phyloP scores from a whole-genome alignment of 2,329 filamentous ascomycete species.

The Beauveria australis region DNA sequence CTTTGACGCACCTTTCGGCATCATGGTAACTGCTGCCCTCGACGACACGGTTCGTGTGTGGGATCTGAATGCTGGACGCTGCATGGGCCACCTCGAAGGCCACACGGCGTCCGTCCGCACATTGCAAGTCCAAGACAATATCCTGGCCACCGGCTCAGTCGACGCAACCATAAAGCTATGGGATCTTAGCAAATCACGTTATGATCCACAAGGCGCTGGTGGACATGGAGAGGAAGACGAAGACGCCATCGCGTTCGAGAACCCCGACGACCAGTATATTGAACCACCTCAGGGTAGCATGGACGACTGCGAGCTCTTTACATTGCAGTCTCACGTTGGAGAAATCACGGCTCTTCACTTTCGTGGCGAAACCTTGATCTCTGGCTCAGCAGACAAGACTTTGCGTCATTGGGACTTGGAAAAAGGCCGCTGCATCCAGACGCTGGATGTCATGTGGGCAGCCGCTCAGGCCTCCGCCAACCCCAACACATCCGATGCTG shows the following conservation, averaged over 20 bases:
- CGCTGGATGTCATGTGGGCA: constrained; percentile 95
- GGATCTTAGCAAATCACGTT: constrained; percentile 85
- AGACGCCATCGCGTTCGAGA: constrained; percentile 65
- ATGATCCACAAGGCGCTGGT: constrained; percentile 61
- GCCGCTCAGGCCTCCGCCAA: constrained; percentile 78
- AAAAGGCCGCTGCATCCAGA: constrained; percentile 95
- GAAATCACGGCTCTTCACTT: constrained; percentile 94
- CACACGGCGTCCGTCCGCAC: constrained; percentile 90
- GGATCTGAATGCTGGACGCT: constrained; percentile 90
- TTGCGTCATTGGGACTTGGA: constrained; percentile 95
- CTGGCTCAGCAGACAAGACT: constrained; percentile 94
- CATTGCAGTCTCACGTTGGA: constrained; percentile 81
- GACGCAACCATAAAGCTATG: constrained; percentile 91
- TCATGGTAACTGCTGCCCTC: constrained; percentile 82
- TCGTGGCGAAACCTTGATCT: constrained; percentile 80
- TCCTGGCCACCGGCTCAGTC: constrained; percentile 87
- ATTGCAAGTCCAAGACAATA: constrained; percentile 90
- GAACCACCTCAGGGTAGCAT: constrained; percentile 71
- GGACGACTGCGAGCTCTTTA: constrained; percentile 82
- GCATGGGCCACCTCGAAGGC: constrained; percentile 84
- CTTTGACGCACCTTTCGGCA: constrained; percentile 96
- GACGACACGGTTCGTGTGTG: constrained; percentile 94
- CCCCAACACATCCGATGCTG: constrained; percentile 50
- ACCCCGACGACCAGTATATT: constrained; percentile 58
- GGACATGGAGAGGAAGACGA: constrained; percentile 53